Evolutionary conservation across 1,284 basidiomycete species (phyloP).

Genomic region (Ustilago trichophora): DNA sequence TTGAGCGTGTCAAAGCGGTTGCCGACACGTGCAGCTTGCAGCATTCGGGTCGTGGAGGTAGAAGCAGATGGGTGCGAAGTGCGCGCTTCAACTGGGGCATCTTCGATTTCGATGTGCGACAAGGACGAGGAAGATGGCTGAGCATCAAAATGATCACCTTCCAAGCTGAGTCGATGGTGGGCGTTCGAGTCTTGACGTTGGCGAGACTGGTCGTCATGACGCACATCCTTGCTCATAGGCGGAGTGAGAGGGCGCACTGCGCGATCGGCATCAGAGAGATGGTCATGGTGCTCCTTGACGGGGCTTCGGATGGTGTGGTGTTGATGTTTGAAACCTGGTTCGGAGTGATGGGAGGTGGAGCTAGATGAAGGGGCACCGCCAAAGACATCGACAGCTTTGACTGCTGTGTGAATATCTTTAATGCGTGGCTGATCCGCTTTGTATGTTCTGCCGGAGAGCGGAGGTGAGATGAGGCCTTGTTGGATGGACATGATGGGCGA

Average conservation of each 20-base stretch:
- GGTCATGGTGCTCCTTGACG: constrained; percentile 25
- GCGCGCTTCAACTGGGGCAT: not conserved
- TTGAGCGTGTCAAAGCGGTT: constrained; percentile 18
- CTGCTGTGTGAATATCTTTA: constrained; percentile 5
- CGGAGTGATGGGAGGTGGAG: no score
- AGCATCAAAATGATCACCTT: constrained; percentile 7
- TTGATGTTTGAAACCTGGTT: constrained; percentile 11
- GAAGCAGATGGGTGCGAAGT: not conserved
- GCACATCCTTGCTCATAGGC: constrained; percentile 45
- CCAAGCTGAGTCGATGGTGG: constrained; percentile 22
- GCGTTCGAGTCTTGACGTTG: no score
- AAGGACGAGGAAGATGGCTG: constrained; percentile 5
- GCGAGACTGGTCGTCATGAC: constrained; percentile 31
- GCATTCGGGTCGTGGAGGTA: not conserved
- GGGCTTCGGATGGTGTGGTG: constrained; percentile 27
- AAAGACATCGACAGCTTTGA: constrained; percentile 6
- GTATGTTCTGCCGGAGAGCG: constrained; percentile 26
- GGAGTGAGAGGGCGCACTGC: constrained; percentile 30
- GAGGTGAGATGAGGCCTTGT: constrained; percentile 37
- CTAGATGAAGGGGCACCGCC: no score
- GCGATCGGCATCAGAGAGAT: constrained; percentile 11
- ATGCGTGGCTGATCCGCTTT: constrained; percentile 30
- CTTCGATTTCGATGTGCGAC: not conserved
- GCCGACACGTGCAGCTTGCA: constrained; percentile 1
- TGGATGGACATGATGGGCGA: constrained; percentile 29